Conservation (phyloP, 1,139 yeast genomes). For the Geotrichum macrosporum region DNA sequence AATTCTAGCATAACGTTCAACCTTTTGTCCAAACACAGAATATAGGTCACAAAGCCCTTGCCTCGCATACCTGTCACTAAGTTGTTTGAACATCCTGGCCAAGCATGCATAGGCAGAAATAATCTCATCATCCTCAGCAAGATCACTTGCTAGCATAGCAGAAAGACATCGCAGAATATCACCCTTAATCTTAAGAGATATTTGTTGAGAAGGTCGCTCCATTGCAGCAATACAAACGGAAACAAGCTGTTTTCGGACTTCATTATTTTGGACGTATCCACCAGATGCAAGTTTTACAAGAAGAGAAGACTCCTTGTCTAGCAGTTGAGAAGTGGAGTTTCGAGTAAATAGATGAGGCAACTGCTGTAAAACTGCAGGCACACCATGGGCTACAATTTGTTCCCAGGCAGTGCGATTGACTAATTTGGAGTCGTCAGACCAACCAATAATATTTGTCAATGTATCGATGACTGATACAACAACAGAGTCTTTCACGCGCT, state of each 20-base stretch:
- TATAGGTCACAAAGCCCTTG: conserved; percentile 57
- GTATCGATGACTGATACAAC: conserved; percentile 55
- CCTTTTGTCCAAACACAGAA: conserved; percentile 53
- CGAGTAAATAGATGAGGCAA: conserved; percentile 31
- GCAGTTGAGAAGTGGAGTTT: conserved; percentile 33
- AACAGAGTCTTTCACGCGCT: conserved; percentile 65
- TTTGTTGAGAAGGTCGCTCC: conserved; percentile 55
- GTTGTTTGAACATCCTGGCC: conserved; percentile 56
- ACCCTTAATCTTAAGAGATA: conserved; percentile 51
- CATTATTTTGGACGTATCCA: conserved; percentile 55
- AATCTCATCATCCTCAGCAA: conserved; percentile 53
- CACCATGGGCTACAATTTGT: conserved; percentile 32
- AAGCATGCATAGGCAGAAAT: conserved; percentile 51
- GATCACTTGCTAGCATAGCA: conserved; percentile 49
- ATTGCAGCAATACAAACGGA: conserved; percentile 58
- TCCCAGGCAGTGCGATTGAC: conserved; percentile 18
- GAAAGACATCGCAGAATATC: conserved; percentile 58
- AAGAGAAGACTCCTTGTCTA: conserved; percentile 50
- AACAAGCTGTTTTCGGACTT: conserved; percentile 53
- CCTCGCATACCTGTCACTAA: conserved; percentile 59
- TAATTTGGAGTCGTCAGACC: conserved; percentile 42
- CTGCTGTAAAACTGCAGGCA: conserved; percentile 30
- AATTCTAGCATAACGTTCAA: conserved; percentile 44
- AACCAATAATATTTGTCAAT: conserved; percentile 45
- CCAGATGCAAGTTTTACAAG: conserved; percentile 57